Conservation (phyloP, 495 filamentous ascomycete species). For the Delitschia confertaspora region DNA sequence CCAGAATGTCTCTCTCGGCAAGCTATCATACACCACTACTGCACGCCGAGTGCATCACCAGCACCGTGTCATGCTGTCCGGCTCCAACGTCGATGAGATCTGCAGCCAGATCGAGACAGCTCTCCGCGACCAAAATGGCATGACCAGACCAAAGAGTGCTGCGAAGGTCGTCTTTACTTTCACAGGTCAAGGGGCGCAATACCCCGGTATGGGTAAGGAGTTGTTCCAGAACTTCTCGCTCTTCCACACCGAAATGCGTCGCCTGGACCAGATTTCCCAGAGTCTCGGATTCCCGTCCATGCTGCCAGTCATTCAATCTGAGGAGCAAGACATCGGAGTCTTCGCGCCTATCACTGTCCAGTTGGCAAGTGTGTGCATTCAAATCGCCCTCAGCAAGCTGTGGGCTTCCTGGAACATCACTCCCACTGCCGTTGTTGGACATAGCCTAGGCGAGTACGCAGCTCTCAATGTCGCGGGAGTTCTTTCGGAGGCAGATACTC, state of each 20-base stretch:
- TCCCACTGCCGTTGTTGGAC: slow-evolving; percentile 36
- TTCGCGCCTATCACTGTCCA: slow-evolving; percentile 29
- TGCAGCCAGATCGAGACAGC: slow-evolving; percentile 28
- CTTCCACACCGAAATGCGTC: slow-evolving; percentile 30
- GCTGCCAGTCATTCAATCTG: slow-evolving; percentile 27
- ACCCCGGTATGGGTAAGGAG: slow-evolving; percentile 31
- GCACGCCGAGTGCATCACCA: slow-evolving; percentile 77
- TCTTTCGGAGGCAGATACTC: slow-evolving; percentile 33
- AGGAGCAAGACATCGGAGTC: slow-evolving; percentile 14
- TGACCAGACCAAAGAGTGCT: slow-evolving; percentile 21
- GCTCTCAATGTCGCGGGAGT: slow-evolving; percentile 38
- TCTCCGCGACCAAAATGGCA: slow-evolving; percentile 31
- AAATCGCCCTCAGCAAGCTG: slow-evolving; percentile 36
- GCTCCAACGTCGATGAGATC: slow-evolving; percentile 38
- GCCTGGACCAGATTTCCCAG: slow-evolving; percentile 28
- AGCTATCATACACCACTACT: slow-evolving; percentile 72
- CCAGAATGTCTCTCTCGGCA: slow-evolving; percentile 41
- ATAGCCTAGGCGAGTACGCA: slow-evolving; percentile 41
- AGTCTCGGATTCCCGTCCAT: slow-evolving; percentile 31
- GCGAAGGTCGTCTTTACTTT: slow-evolving; percentile 52
- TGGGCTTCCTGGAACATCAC: slow-evolving; percentile 34
- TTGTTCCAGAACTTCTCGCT: slow-evolving; percentile 25
- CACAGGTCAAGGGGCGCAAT: slow-evolving; percentile 37
- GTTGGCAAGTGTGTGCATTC: slow-evolving; percentile 29
- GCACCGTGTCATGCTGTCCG: slow-evolving; percentile 57